Percentiles rank a stretch among this genome's conserved stretches.
These are phyloP conservation scores for Crotalaria pallida DNA, from an alignment of 306 rosid genomes.

Conservation along the genomic window DNA sequence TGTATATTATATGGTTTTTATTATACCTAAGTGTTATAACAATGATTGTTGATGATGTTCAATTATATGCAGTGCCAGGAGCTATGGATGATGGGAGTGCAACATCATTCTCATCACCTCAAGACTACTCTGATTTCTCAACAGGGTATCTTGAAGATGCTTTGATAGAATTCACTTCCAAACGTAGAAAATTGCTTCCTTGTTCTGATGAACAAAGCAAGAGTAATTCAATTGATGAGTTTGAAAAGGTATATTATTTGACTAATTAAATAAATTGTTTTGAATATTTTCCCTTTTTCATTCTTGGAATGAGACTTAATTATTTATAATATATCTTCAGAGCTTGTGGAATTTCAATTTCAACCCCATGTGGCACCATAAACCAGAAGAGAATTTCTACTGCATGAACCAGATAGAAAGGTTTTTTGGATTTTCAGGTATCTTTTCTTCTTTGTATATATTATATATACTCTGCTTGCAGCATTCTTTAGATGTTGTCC, in stretches of 20 bases:
- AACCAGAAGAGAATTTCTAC: slow-evolving; percentile 44
- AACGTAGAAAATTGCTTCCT: slow-evolving; percentile 66
- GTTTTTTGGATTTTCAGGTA: slow-evolving; percentile 42
- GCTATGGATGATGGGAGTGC: slow-evolving; percentile 53
- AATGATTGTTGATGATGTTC: slow-evolving; percentile 22
- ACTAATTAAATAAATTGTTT: neutral
- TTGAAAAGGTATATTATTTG: slow-evolving; percentile 28
- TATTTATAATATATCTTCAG: slow-evolving; percentile 21
- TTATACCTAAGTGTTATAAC: neutral
- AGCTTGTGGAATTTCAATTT: slow-evolving; percentile 53
- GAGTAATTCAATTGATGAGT: slow-evolving; percentile 19
- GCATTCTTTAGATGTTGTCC: slow-evolving; percentile 10
- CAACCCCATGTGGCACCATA: slow-evolving; percentile 40
- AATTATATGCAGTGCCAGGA: slow-evolving; percentile 30
- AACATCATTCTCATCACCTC: slow-evolving; percentile 45
- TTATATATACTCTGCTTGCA: neutral
- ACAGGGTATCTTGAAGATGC: slow-evolving; percentile 94
- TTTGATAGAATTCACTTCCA: slow-evolving; percentile 59
- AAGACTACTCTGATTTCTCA: slow-evolving; percentile 51
- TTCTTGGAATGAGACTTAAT: slow-evolving; percentile 17
- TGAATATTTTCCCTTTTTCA: neutral
- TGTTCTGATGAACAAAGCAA: slow-evolving; percentile 23
- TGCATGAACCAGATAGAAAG: slow-evolving; percentile 48
- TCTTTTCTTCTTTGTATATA: neutral
- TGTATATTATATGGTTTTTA: neutral